Evolutionary conservation across 2,329 filamentous ascomycete genomes (phyloP).

Genomic region (Sarocladium oryzae): DNA sequence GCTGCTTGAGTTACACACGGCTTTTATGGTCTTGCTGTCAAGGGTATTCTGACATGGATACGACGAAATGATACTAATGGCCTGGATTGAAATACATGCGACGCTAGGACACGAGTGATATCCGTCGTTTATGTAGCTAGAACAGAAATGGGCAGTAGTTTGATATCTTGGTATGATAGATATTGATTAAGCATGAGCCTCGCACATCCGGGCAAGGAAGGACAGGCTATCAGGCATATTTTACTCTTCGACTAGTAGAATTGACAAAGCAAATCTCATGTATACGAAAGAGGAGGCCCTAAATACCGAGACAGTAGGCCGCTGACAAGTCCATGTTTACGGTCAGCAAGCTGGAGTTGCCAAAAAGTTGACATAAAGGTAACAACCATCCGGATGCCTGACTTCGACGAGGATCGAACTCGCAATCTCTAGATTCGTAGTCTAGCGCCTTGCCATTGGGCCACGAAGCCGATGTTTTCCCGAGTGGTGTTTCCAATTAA

Average conservation of each 20-base stretch:
- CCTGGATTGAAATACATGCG: background rate
- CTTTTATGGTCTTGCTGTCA: too few relatives aligned
- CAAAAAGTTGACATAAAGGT: background rate
- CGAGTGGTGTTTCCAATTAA: too few relatives aligned
- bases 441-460: conserved; percentile 10
- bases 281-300: too few relatives aligned
- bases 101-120: background rate
- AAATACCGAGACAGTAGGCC: too few relatives aligned
- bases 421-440: conserved; percentile 10
- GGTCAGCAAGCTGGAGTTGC: too few relatives aligned
- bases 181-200: background rate
- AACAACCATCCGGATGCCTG: background rate
- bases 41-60: too few relatives aligned
- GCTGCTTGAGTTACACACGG: conserved; percentile 8
- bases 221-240: background rate
- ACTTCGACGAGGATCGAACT: conserved; percentile 10
- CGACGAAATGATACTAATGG: background rate
- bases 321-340: too few relatives aligned
- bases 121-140: background rate
- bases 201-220: too few relatives aligned
- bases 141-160: background rate
- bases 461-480: background rate
- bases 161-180: background rate
- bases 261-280: too few relatives aligned
- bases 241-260: too few relatives aligned